Percentiles rank a stretch among this genome's conserved stretches.
These are phyloP conservation scores for Aspergillus sclerotialis DNA, from an alignment of 2,329 filamentous ascomycete genomes.

Conservation along the genomic window DNA sequence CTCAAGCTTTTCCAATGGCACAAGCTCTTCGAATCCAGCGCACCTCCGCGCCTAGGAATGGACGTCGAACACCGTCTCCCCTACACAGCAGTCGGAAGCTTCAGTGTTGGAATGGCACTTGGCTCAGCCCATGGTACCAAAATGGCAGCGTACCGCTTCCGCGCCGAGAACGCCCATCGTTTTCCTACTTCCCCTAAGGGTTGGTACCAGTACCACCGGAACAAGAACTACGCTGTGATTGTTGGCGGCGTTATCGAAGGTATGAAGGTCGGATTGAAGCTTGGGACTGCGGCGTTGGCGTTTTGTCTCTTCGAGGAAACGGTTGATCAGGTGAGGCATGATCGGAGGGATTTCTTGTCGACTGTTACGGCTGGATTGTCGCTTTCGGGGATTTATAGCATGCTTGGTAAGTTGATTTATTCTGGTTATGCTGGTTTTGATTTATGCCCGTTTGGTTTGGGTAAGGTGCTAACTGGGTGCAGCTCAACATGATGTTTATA, in stretches of 20 bases:
- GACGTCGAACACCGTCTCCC: conserved; percentile 60
- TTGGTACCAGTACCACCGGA: conserved; percentile 99
- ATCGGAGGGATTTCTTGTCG: conserved; percentile 66
- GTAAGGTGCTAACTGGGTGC: conserved; percentile 11
- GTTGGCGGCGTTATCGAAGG: conserved; percentile 74
- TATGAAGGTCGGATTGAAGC: conserved; percentile 61
- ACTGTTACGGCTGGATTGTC: conserved; percentile 77
- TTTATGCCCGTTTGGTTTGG: too few species aligned
- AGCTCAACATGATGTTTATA: conserved; percentile 75
- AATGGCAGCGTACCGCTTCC: conserved; percentile 72
- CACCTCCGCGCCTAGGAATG: conserved; percentile 50
- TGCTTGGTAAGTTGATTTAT: conserved; percentile 60
- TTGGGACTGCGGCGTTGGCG: conserved; percentile 65
- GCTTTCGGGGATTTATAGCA: conserved; percentile 78
- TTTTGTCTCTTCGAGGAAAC: conserved; percentile 81
- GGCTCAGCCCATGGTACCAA: conserved; percentile 67
- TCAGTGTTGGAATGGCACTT: conserved; percentile 61
- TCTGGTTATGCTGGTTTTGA: conserved; percentile 2
- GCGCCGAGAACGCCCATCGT: conserved; percentile 93
- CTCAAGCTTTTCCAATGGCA: conserved; percentile 28
- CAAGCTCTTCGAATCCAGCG: conserved; percentile 30
- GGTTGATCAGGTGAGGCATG: conserved; percentile 59
- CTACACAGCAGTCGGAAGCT: conserved; percentile 56
- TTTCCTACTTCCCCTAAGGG: conserved; percentile 74
- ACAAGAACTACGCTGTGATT: conserved; percentile 85